A percentile compares a stretch with the other conserved stretches of the same genome.
Evolutionary conservation across 2,329 filamentous ascomycete species (phyloP).

Genomic region (Metarhizium anisopliae): DNA sequence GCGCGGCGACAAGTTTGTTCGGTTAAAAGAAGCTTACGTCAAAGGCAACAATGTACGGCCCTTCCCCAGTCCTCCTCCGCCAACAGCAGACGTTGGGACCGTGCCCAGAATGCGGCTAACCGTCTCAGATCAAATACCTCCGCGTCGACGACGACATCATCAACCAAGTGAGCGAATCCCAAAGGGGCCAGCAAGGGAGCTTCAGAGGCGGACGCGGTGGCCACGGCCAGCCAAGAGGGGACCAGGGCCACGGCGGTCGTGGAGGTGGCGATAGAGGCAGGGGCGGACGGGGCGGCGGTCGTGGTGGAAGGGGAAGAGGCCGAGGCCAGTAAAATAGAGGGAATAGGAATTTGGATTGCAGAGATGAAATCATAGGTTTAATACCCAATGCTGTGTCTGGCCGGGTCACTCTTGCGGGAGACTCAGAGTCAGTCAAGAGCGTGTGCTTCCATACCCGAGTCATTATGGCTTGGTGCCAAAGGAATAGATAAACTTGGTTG

Average conservation of each 20-base stretch:
- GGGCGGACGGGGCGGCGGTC: conserved; percentile 28
- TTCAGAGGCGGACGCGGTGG: conserved; percentile 59
- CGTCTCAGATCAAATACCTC: conserved; percentile 84
- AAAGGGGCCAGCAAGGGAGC: conserved; percentile 57
- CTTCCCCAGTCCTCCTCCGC: not conserved
- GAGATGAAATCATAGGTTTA: not conserved
- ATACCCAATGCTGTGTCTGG: not conserved
- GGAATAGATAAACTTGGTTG: not conserved
- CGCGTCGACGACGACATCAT: conserved; percentile 95
- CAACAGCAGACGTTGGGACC: not conserved
- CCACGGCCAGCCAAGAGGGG: conserved; percentile 48
- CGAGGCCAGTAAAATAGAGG: conserved; percentile 16
- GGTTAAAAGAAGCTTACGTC: conserved; percentile 89
- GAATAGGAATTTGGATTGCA: not conserved
- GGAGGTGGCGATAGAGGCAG: conserved; percentile 32
- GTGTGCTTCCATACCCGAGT: not conserved
- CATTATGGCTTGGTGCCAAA: not conserved
- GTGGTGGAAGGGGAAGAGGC: conserved; percentile 25
- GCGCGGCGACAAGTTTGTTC: conserved; percentile 91
- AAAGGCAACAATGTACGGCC: conserved; percentile 86
- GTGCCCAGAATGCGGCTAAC: not conserved
- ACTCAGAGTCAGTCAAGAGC: not conserved
- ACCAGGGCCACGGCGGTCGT: conserved; percentile 44
- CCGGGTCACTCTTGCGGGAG: not conserved
- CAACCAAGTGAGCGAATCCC: conserved; percentile 86